These are phyloP conservation scores for Trichocladium antarcticum DNA, from an alignment of 495 filamentous ascomycete species.

Conservation along the genomic window DNA sequence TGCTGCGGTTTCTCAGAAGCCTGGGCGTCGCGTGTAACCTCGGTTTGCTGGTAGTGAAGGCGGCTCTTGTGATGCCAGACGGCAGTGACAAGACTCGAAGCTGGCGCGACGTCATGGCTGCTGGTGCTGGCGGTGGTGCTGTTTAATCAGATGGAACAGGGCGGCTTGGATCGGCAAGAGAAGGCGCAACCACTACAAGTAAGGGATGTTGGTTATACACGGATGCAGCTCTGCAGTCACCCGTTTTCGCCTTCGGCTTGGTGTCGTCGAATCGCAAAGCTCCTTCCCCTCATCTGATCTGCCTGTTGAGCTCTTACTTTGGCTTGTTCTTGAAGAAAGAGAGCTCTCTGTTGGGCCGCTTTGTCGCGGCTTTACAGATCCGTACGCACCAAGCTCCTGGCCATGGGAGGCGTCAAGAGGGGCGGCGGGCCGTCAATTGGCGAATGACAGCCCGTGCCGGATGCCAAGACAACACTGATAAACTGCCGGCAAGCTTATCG, in stretches of 20 bases:
- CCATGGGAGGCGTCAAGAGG: constrained; percentile 6
- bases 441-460: constrained; percentile 7
- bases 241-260: neutral
- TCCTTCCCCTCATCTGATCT: constrained; percentile 9
- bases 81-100: constrained; percentile 13
- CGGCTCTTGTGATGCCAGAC: constrained; percentile 12
- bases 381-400: neutral
- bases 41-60: constrained; percentile 10
- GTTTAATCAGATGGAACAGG: neutral
- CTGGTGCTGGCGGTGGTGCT: too few relatives aligned
- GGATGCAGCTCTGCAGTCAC: neutral
- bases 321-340: neutral
- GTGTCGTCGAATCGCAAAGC: constrained; percentile 2
- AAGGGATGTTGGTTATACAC: neutral
- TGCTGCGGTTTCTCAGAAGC: constrained; percentile 6
- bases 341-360: constrained; percentile 13
- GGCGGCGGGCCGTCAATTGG: constrained; percentile 9
- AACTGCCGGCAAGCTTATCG: neutral
- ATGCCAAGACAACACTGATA: neutral
- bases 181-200: neutral
- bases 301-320: neutral
- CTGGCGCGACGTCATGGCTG: constrained; percentile 18
- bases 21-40: constrained; percentile 9
- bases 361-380: constrained; percentile 28
- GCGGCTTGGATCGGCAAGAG: constrained; percentile 11